Evolutionary conservation across 345 rosid species (phyloP).

Genomic region (Clarkia xantiana): DNA sequence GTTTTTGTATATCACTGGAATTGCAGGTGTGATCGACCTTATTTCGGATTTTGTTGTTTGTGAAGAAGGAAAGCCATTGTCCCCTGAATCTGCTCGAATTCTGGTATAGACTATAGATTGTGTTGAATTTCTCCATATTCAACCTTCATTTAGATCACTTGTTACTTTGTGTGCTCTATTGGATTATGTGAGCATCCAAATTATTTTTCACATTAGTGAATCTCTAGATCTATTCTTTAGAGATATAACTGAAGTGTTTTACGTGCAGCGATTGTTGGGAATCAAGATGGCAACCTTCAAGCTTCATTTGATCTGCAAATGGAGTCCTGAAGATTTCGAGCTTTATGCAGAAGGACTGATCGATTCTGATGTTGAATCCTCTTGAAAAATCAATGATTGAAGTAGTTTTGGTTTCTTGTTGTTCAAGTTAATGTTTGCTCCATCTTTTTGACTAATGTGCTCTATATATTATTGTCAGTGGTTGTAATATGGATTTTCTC

Average conservation of each 20-base stretch:
- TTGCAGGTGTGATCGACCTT: constrained; percentile 78
- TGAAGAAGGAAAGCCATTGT: constrained; percentile 84
- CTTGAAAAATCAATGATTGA: constrained; percentile 13
- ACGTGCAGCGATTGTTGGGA: constrained; percentile 75
- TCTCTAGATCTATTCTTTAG: too few relatives aligned
- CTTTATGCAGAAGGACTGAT: constrained; percentile 46
- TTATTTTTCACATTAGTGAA: too few relatives aligned
- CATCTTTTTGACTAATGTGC: too few relatives aligned
- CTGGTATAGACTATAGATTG: constrained; percentile 32
- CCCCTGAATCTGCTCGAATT: constrained; percentile 84
- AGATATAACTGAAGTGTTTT: too few relatives aligned
- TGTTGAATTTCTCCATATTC: too few relatives aligned
- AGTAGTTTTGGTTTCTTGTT: too few relatives aligned
- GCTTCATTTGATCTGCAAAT: constrained; percentile 65
- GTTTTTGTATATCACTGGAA: background rate
- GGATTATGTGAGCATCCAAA: too few relatives aligned
- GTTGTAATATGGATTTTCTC: too few relatives aligned
- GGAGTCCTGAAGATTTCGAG: constrained; percentile 67
- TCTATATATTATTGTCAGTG: too few relatives aligned
- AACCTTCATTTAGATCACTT: too few relatives aligned
- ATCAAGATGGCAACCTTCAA: constrained; percentile 82
- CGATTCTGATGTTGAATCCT: constrained; percentile 68
- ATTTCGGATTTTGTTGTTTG: constrained; percentile 78
- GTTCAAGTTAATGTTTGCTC: too few relatives aligned
- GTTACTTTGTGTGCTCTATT: too few relatives aligned